A percentile compares a stretch with the other conserved stretches of the same genome.
phyloP scores from a whole-genome alignment of 1,139 yeast species.

The Tardiomyces depauwii region DNA sequence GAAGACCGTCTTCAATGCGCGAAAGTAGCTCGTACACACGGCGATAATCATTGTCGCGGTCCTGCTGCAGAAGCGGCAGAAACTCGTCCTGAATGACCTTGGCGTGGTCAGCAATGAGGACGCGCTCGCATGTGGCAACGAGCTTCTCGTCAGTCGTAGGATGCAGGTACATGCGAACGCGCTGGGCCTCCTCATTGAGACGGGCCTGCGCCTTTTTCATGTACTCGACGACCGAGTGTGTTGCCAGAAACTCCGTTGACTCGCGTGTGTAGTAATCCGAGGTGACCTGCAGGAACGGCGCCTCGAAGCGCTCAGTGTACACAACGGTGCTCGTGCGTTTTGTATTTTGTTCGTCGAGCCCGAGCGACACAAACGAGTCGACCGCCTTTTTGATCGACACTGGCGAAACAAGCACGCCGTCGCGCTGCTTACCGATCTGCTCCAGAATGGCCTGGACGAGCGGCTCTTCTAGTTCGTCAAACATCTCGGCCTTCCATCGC shows the following conservation, averaged over 20 bases:
- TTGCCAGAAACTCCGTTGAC: slow-evolving; percentile 51
- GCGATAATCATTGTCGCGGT: slow-evolving; percentile 65
- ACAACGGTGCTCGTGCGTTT: slow-evolving; percentile 77
- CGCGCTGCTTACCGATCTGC: slow-evolving; percentile 67
- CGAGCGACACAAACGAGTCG: slow-evolving; percentile 57
- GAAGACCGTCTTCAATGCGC: slow-evolving; percentile 56
- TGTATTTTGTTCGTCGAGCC: slow-evolving; percentile 45
- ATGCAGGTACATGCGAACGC: slow-evolving; percentile 72
- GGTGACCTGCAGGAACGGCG: slow-evolving; percentile 63
- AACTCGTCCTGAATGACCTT: slow-evolving; percentile 70
- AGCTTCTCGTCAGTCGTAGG: slow-evolving; percentile 76
- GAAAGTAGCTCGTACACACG: slow-evolving; percentile 68
- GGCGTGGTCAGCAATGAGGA: slow-evolving; percentile 71
- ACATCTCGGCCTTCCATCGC: slow-evolving; percentile 82
- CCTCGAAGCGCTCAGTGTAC: slow-evolving; percentile 71
- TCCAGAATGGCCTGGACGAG: slow-evolving; percentile 64
- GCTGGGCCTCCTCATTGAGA: slow-evolving; percentile 68
- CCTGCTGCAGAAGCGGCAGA: slow-evolving; percentile 57
- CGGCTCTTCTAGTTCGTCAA: slow-evolving; percentile 47
- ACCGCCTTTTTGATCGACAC: slow-evolving; percentile 62
- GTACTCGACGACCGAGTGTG: slow-evolving; percentile 82
- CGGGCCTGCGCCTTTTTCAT: slow-evolving; percentile 78
- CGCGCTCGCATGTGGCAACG: slow-evolving; percentile 62
- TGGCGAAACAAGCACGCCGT: slow-evolving; percentile 65
- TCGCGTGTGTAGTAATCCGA: slow-evolving; percentile 62